phyloP scores from a whole-genome alignment of 2,329 filamentous ascomycete species.

The Neofusicoccum sp. region DNA sequence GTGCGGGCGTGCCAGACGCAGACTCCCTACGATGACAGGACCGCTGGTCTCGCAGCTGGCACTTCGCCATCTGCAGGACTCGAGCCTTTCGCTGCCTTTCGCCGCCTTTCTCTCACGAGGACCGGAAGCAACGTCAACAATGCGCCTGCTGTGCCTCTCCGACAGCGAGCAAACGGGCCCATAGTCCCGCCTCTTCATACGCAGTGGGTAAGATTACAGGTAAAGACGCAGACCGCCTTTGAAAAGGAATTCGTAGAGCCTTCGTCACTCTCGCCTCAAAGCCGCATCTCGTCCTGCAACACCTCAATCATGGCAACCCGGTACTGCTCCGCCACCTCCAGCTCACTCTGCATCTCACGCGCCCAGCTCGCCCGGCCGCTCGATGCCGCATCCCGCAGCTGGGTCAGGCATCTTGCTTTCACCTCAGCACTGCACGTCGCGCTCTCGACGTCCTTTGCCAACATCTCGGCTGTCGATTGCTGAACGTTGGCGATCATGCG shows the following conservation, averaged over 20 bases:
- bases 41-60: no score
- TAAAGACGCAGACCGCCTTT: no score
- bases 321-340: constrained; percentile 6
- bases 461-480: background rate
- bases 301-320: constrained; percentile 3
- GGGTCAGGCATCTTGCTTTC: background rate
- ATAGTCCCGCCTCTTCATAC: no score
- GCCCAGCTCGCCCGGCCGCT: background rate
- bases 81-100: no score
- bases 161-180: no score
- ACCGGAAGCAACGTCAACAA: no score
- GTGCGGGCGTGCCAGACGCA: background rate
- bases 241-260: no score
- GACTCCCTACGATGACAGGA: no score
- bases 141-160: no score
- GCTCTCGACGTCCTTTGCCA: background rate
- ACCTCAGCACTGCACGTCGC: background rate
- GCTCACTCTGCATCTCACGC: constrained; percentile 7
- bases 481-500: background rate
- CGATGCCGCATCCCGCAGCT: background rate
- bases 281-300: constrained; percentile 1
- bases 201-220: no score
- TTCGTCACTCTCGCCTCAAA: background rate
- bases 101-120: no score
- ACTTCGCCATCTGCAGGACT: no score